Base-by-base conservation (phyloP, 2,329 filamentous ascomycete species). In the Rachicladosporium sp. region DNA sequence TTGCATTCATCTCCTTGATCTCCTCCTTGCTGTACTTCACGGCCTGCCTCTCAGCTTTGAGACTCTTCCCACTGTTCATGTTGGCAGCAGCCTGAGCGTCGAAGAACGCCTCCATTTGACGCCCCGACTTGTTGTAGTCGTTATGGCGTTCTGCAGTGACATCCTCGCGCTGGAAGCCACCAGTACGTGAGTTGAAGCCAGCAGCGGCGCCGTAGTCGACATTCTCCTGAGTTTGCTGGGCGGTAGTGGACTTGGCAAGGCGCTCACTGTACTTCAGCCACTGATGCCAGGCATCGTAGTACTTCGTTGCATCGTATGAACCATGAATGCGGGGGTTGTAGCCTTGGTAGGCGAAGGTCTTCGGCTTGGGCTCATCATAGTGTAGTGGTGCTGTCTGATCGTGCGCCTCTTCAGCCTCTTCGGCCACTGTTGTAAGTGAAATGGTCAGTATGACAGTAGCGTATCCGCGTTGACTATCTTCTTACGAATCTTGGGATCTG, bases 281-380 rank as follows among this genome's bases (percentile, higher is more conserved):
- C 29, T 55, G 41, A 40, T 59, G 57, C 29, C 43, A 58, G 35
- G 55, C 69, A 2, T 12, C 10, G 59, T 98, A 98, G 67, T 87
- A 83, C n/a, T 91, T 89, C 44, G 80, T 91, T 3, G 88, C 87
- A 54, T 98, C 91, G 67, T 95, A 98, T 65, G 88, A 82, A 51
- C 91, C 91, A 59, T 98, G 91, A 34, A 98, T 89, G 15, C 86
- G 83, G 1, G 91, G 91, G 57, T 96, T 94, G 66, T 98, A 98
- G 45, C 89, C 87, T 43, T 57, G 45, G 51, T 50, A 35, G 23
- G 34, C 33, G 30, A 9, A 10, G 5, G 40, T 33, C 12, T 13
- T 27, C 1, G 44, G 38, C 23, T 38, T 35, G 11, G 37, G 33
- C 10, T 39, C 36, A 23, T 63, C 61, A 35, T 66, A 64, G 4